phyloP scores from a whole-genome alignment of 2,329 filamentous ascomycete genomes.

The Trichoderma citrinoviride region DNA sequence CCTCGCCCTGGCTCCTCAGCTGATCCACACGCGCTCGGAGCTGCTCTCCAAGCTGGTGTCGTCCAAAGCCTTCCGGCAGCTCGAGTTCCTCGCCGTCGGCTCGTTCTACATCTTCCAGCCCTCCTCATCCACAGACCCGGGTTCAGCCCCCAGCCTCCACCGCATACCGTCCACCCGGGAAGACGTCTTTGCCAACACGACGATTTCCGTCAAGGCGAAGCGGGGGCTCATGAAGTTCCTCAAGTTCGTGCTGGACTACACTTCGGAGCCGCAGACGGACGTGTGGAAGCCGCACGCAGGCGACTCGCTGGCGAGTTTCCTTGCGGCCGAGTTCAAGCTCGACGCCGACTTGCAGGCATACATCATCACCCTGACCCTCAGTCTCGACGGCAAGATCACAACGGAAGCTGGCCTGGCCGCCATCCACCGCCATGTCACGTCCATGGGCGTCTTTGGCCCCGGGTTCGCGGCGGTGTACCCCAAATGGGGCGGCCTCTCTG shows the following conservation, averaged over 20 bases:
- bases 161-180: slow-evolving; percentile 87
- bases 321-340: slow-evolving; percentile 62
- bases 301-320: slow-evolving; percentile 56
- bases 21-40: slow-evolving; percentile 79
- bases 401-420: slow-evolving; percentile 65
- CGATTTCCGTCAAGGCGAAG: slow-evolving; percentile 77
- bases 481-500: slow-evolving; percentile 88
- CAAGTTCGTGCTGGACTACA: slow-evolving; percentile 76
- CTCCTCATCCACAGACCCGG: slow-evolving; percentile 30
- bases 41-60: slow-evolving; percentile 81
- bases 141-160: slow-evolving; percentile 46
- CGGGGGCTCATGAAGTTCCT: slow-evolving; percentile 89
- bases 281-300: slow-evolving; percentile 58
- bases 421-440: slow-evolving; percentile 77
- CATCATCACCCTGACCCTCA: slow-evolving; percentile 68
- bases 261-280: slow-evolving; percentile 53
- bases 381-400: slow-evolving; percentile 60
- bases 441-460: slow-evolving; percentile 82
- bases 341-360: slow-evolving; percentile 65
- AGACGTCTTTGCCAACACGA: slow-evolving; percentile 79
- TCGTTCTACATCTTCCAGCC: slow-evolving; percentile 78
- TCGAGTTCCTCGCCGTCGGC: slow-evolving; percentile 91
- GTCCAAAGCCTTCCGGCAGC: slow-evolving; percentile 80
- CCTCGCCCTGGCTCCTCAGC: slow-evolving; percentile 77
- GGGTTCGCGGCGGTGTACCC: slow-evolving; percentile 88